A percentile compares a stretch with the other conserved stretches of the same genome.
Conservation (phyloP, 306 rosid genomes). For the Rubus parviflorus region DNA sequence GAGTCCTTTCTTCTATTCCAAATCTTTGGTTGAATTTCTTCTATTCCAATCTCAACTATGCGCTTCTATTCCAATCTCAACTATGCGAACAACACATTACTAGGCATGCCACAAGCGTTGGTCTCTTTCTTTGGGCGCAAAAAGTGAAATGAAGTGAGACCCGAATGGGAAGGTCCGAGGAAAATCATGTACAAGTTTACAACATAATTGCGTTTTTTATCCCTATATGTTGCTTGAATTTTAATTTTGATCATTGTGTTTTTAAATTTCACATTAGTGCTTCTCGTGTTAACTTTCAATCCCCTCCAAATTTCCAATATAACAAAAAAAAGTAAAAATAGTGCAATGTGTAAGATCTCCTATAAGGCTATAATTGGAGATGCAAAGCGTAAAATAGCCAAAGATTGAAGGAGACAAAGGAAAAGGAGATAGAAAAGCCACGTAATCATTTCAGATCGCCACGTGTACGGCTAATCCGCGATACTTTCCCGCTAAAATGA, state of each 20-base stretch:
- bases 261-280: neutral
- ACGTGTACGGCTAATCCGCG: neutral
- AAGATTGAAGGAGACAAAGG: neutral
- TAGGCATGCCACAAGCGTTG: neutral
- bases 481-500: neutral
- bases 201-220: too few species aligned
- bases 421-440: neutral
- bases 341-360: neutral
- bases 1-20: neutral
- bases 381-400: too few species aligned
- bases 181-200: neutral
- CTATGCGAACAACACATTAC: neutral
- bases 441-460: neutral
- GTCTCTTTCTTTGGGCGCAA: neutral
- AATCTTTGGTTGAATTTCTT: neutral
- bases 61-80: neutral
- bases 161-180: neutral
- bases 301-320: neutral
- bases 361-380: too few species aligned
- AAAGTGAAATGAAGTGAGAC: neutral
- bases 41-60: neutral
- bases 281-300: neutral
- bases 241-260: neutral
- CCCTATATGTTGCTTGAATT: too few species aligned
- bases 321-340: too few species aligned